phyloP scores from a whole-genome alignment of 495 filamentous ascomycete species.

The Aspergillus sparsus region DNA sequence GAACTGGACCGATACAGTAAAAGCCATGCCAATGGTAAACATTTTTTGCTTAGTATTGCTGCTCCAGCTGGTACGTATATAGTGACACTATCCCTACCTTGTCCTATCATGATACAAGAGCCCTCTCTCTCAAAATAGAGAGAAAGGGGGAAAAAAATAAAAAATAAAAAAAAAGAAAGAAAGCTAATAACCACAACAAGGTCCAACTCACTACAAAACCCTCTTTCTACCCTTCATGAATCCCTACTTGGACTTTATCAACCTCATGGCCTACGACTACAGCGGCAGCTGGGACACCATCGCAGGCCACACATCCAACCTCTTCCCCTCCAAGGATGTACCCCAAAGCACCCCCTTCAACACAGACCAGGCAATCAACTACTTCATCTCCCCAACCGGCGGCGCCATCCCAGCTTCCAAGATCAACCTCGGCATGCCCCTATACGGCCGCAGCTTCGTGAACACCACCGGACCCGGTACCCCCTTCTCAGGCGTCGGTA shows the following conservation, averaged over 20 bases:
- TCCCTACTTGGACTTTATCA: conserved; percentile 72
- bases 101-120: background rate
- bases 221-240: conserved; percentile 70
- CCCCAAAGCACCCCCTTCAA: conserved; percentile 59
- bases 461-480: conserved; percentile 70
- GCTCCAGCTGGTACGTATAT: conserved; percentile 47
- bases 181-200: conserved; percentile 3
- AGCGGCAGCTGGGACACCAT: conserved; percentile 69
- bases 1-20: conserved; percentile 65
- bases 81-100: background rate
- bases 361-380: conserved; percentile 44
- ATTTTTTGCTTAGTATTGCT: conserved; percentile 72
- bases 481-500: conserved; percentile 67
- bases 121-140: background rate
- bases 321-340: conserved; percentile 57
- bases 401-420: conserved; percentile 59
- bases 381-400: conserved; percentile 53
- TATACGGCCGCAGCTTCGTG: conserved; percentile 82
- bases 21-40: conserved; percentile 46
- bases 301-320: conserved; percentile 78
- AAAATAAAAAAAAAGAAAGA: background rate
- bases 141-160: background rate
- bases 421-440: conserved; percentile 81
- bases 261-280: conserved; percentile 79
- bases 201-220: conserved; percentile 62